Evolutionary conservation across 768 basidiomycete genomes (phyloP).

Genomic region (Auricularia heimuer): DNA sequence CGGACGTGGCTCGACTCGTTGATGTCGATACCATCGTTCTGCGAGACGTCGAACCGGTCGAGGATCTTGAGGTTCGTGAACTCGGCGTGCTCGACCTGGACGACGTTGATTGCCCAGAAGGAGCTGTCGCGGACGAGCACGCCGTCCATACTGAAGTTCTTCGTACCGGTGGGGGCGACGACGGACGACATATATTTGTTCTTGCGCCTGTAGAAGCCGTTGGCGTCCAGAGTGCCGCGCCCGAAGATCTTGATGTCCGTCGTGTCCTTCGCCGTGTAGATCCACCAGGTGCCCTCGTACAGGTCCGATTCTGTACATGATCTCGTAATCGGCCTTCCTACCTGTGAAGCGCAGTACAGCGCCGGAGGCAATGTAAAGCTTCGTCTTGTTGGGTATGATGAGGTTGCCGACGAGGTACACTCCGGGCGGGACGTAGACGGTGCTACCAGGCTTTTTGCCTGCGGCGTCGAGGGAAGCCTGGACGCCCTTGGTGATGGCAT

Average conservation of each 20-base stretch:
- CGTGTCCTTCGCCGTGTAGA: not conserved
- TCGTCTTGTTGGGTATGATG: not conserved
- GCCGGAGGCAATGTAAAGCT: not conserved
- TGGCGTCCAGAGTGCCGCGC: not conserved
- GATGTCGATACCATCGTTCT: not conserved
- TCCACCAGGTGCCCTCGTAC: not conserved
- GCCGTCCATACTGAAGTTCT: not conserved
- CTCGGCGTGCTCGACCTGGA: not conserved
- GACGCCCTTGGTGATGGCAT: not conserved
- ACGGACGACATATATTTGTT: not conserved
- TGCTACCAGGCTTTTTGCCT: not conserved
- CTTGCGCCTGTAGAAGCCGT: not conserved
- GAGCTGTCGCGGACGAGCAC: not conserved
- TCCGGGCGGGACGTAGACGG: not conserved
- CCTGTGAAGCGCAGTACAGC: not conserved
- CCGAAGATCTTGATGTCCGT: not conserved
- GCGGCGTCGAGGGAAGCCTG: not conserved
- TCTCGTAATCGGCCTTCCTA: not conserved
- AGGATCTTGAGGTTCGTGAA: not conserved
- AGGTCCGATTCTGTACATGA: not conserved
- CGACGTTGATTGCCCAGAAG: not conserved
- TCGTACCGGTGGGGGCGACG: not conserved
- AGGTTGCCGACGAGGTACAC: not conserved
- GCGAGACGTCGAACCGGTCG: not conserved
- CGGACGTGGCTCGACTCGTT: not conserved